Conservation (phyloP, 495 filamentous ascomycete genomes). For the Penicillium argentinense region DNA sequence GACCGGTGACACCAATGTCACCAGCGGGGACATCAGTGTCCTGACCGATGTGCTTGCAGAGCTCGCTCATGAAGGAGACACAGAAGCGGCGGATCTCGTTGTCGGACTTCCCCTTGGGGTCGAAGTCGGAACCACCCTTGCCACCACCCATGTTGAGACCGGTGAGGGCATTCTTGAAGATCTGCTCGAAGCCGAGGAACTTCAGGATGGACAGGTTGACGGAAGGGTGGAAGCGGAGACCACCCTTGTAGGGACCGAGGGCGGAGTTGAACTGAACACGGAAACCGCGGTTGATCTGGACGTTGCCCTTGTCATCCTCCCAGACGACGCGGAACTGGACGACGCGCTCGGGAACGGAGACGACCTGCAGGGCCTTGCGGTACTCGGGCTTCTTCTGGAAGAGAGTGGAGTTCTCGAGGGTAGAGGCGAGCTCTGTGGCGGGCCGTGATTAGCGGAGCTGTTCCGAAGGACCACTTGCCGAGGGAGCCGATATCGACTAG, state of each 20-base stretch:
- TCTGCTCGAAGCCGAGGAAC: slow-evolving; percentile 99
- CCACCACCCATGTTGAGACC: slow-evolving; percentile 97
- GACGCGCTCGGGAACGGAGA: slow-evolving; percentile 89
- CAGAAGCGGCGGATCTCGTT: slow-evolving; percentile 98
- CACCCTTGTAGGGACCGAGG: slow-evolving; percentile 97
- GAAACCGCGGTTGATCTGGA: slow-evolving; percentile 94
- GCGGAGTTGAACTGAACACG: slow-evolving; percentile 99
- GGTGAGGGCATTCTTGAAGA: slow-evolving; percentile 99
- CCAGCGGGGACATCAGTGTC: slow-evolving; percentile 89
- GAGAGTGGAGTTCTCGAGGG: slow-evolving; percentile 88
- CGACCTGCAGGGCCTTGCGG: slow-evolving; percentile 83
- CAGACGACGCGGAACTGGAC: slow-evolving; percentile 97
- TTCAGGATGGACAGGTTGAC: slow-evolving; percentile 98
- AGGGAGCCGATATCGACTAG: slow-evolving; percentile 19
- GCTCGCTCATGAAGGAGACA: slow-evolving; percentile 91
- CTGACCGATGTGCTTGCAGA: slow-evolving; percentile 92
- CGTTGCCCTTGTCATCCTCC: slow-evolving; percentile 86
- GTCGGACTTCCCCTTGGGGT: slow-evolving; percentile 98
- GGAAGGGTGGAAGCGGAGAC: slow-evolving; percentile 90
- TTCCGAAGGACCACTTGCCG: slow-evolving; percentile 27
- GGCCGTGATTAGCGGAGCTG: slow-evolving; percentile 23
- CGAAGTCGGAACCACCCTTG: slow-evolving; percentile 98
- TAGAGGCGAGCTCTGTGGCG: slow-evolving; percentile 81
- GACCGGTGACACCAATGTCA: slow-evolving; percentile 92
- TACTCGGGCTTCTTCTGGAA: slow-evolving; percentile 94